These are phyloP conservation scores for Metschnikowia matae DNA, from an alignment of 805 yeast genomes.

Conservation along the genomic window DNA sequence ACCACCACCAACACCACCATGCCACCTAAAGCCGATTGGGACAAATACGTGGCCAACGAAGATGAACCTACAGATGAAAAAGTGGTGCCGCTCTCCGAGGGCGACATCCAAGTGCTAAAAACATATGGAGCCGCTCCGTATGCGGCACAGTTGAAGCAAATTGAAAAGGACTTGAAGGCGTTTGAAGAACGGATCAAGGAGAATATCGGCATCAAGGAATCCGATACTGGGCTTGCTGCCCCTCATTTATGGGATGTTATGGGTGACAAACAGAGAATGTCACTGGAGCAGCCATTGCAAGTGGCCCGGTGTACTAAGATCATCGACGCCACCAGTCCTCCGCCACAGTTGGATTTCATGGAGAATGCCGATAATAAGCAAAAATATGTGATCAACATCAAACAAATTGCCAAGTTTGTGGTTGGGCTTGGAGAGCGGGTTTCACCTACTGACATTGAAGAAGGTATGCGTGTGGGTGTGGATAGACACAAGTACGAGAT, in stretches of 20 bases:
- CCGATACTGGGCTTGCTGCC: constrained; percentile 96
- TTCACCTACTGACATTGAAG: constrained; percentile 97
- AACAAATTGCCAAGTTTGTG: constrained; percentile 97
- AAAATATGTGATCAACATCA: constrained; percentile 92
- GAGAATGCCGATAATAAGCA: constrained; percentile 76
- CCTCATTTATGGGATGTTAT: constrained; percentile 96
- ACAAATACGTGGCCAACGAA: constrained; percentile 81
- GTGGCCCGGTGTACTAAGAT: constrained; percentile 99
- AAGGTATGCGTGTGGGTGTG: constrained; percentile 99
- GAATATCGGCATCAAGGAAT: constrained; percentile 88
- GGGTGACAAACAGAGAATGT: constrained; percentile 92
- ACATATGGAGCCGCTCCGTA: constrained; percentile 98
- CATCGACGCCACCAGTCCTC: constrained; percentile 55
- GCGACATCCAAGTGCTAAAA: constrained; percentile 94
- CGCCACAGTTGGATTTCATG: constrained; percentile 29
- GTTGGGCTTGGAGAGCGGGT: constrained; percentile 96
- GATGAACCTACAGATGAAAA: constrained; percentile 60
- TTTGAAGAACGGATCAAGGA: constrained; percentile 88
- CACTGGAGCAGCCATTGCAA: constrained; percentile 92
- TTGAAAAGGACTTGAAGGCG: constrained; percentile 82
- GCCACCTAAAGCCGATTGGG: constrained; percentile 99
- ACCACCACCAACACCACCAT: constrained; percentile 38
- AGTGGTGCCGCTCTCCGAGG: constrained; percentile 85
- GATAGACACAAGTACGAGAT: constrained; percentile 96
- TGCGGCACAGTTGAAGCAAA: constrained; percentile 70